Evolutionary conservation across 768 basidiomycete species (phyloP), one percentile per base, ranked within the genome.

Genomic region (Leccinum variicolor): DNA sequence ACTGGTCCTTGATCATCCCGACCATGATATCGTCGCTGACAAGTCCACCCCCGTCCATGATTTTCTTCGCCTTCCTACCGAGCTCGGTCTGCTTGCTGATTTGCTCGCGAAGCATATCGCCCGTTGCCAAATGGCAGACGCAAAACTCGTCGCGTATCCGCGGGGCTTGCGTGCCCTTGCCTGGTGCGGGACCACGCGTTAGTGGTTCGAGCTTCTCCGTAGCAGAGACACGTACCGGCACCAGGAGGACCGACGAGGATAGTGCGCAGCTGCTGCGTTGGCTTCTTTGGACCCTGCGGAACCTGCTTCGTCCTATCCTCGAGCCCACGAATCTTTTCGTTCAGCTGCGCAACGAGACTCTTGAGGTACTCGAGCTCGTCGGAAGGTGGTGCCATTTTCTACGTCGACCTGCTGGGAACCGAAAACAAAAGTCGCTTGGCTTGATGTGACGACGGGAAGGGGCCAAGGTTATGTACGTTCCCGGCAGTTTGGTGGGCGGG

Each of bases 81-180:
- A 99, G 84, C 45, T 83, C 77, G 4, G 97, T 97, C 77, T 95
- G 89, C 71, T 86, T 74, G 34, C 85, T 69, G 59, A 99, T 94
- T 74, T 99, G 94, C 62, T 94, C 92, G 51, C 97, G 89, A 57
- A 99, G 82, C 94, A 99, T 96, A 79, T 99, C 97, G 19, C 97
- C 97, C 29, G 97, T 99, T 25, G 97, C 96, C 65, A 99, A 79
- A 78, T 99, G 97, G 80, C 97, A 99, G 47, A 99, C 85, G 70
- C 94, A 95, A 80, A 90, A 99, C 69, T 91, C 83, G 61, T 93
- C 87, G 53, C 88, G 86, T 77, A 99, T 94, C 71, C 81, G 84
- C 6, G 97, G 96, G 0, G 94, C 97, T 74, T 99, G 97, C 3
- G 97, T 99, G 26, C 97, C 97, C 81, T 99, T 99, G 64, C 96